phyloP scores from a whole-genome alignment of 441 rosid species.

The Iberis amara region DNA sequence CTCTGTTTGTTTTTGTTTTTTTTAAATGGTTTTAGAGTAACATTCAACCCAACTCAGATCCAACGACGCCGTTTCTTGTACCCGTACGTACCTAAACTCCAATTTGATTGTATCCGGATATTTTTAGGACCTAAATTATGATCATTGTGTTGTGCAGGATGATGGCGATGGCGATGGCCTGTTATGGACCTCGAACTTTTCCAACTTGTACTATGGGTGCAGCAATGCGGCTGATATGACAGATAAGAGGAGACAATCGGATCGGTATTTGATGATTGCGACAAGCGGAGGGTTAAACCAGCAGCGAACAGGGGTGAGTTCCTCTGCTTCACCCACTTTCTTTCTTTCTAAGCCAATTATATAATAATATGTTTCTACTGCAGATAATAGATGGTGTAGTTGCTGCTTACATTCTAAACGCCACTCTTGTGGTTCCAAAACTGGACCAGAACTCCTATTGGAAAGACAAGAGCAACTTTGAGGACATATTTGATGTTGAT shows the following conservation, averaged over 20 bases:
- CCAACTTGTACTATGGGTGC: slow-evolving; percentile 65
- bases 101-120: background rate
- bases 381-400: slow-evolving; percentile 66
- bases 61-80: slow-evolving; percentile 8
- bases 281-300: slow-evolving; percentile 79
- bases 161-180: slow-evolving; percentile 47
- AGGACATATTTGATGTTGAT: slow-evolving; percentile 51
- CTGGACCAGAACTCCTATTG: slow-evolving; percentile 65
- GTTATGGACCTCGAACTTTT: slow-evolving; percentile 60
- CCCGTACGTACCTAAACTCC: background rate
- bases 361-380: too few relatives aligned
- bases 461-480: slow-evolving; percentile 62
- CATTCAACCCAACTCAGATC: slow-evolving; percentile 23
- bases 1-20: slow-evolving; percentile 7
- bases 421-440: slow-evolving; percentile 59
- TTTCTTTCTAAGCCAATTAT: too few relatives aligned
- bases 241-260: slow-evolving; percentile 36
- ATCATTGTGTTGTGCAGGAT: slow-evolving; percentile 27
- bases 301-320: slow-evolving; percentile 65
- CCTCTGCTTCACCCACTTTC: too few relatives aligned
- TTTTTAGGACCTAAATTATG: background rate
- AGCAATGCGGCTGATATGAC: slow-evolving; percentile 48
- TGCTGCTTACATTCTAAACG: slow-evolving; percentile 65
- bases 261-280: slow-evolving; percentile 54
- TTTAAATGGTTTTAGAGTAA: slow-evolving; percentile 23